These are phyloP conservation scores for Conidiobolus coronatus DNA, from an alignment of 371 early-diverging fungal genomes.

Conservation along the genomic window DNA sequence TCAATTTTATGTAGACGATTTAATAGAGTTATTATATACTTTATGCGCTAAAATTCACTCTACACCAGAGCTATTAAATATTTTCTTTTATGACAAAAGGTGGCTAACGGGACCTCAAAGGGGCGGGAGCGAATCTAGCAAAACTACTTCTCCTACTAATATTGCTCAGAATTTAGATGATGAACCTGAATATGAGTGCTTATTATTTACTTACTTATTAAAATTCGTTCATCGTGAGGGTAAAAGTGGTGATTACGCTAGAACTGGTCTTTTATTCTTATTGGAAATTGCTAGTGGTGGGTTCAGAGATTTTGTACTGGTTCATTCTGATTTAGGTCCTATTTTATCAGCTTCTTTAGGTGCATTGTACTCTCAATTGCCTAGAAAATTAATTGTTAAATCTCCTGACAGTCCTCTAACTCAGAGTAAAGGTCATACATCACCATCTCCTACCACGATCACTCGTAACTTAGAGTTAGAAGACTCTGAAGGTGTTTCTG, in stretches of 20 bases:
- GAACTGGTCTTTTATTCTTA: constrained; percentile 70
- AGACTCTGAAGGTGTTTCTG: constrained; percentile 8
- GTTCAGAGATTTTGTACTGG: constrained; percentile 51
- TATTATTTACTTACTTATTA: constrained; percentile 64
- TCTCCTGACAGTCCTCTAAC: constrained; percentile 7
- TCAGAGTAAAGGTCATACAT: neutral
- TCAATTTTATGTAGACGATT: constrained; percentile 40
- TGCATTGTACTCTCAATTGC: constrained; percentile 78
- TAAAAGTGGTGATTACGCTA: constrained; percentile 64
- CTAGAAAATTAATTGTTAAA: constrained; percentile 43
- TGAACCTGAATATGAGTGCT: constrained; percentile 45
- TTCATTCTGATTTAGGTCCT: constrained; percentile 53
- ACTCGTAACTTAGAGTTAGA: constrained; percentile 11
- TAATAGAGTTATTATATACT: constrained; percentile 72
- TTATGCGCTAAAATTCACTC: constrained; percentile 80
- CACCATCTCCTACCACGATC: constrained; percentile 17
- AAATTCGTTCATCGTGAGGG: constrained; percentile 74
- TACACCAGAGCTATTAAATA: constrained; percentile 59
- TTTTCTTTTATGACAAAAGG: constrained; percentile 68
- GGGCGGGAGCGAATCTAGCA: neutral
- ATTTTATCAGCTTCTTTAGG: constrained; percentile 69
- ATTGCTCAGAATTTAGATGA: neutral
- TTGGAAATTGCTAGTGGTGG: constrained; percentile 57
- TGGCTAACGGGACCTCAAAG: constrained; percentile 46
- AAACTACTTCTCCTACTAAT: constrained; percentile 4